Evolutionary conservation across 805 yeast genomes (phyloP).

Genomic region (Kuraishia piskuri): DNA sequence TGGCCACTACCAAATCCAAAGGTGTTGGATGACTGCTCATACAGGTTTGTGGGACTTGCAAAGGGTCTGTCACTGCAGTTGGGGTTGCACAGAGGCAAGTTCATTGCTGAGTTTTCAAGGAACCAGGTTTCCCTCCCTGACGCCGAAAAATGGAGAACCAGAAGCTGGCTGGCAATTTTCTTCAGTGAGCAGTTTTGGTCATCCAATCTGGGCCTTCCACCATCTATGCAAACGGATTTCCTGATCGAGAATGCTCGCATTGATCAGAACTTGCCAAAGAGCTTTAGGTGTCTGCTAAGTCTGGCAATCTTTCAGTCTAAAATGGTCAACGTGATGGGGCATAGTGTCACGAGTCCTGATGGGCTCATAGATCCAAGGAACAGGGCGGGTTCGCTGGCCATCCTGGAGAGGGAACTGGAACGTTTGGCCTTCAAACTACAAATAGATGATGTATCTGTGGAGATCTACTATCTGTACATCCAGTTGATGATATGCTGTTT

Average conservation of each 20-base stretch:
- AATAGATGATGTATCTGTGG: conserved; percentile 61
- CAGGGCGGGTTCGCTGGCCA: conserved; percentile 72
- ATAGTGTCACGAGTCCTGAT: conserved; percentile 77
- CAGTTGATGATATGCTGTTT: conserved; percentile 78
- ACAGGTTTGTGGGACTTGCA: conserved; percentile 82
- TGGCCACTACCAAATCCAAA: conserved; percentile 95
- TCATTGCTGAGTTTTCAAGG: conserved; percentile 83
- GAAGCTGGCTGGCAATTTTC: conserved; percentile 86
- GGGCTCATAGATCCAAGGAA: conserved; percentile 80
- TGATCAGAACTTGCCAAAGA: conserved; percentile 56
- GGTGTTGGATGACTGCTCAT: conserved; percentile 85
- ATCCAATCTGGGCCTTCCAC: conserved; percentile 79
- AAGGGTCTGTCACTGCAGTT: conserved; percentile 76
- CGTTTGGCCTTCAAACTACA: conserved; percentile 57
- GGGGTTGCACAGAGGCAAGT: conserved; percentile 87
- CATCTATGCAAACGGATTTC: conserved; percentile 77
- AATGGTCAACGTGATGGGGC: conserved; percentile 78
- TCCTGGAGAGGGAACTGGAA: conserved; percentile 71
- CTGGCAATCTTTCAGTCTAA: conserved; percentile 79
- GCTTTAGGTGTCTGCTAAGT: conserved; percentile 63
- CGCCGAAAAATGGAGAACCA: conserved; percentile 89
- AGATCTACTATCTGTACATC: conserved; percentile 71
- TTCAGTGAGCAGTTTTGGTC: conserved; percentile 90
- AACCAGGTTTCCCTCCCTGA: conserved; percentile 84
- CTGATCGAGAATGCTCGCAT: conserved; percentile 70